A percentile compares a stretch with the other conserved stretches of the same genome.
Evolutionary conservation across 345 rosid genomes (phyloP).

Genomic region (Noccaea caerulescens): DNA sequence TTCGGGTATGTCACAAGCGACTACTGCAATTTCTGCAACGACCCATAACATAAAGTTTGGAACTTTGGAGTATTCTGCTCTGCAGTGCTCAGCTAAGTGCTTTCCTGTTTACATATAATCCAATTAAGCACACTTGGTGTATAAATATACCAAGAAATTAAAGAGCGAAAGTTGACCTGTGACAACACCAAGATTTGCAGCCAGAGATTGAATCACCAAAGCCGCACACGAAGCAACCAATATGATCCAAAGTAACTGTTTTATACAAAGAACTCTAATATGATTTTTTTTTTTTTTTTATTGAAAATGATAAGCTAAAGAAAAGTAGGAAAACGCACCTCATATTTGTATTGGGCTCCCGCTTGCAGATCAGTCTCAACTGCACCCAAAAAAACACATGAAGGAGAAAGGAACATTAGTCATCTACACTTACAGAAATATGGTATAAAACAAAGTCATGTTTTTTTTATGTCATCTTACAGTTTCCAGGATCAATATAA

Average conservation of each 20-base stretch:
- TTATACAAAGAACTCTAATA: not conserved
- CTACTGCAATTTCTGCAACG: slow-evolving; percentile 86
- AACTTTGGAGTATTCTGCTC: too few species aligned
- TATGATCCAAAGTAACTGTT: slow-evolving; percentile 92
- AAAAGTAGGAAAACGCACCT: too few species aligned
- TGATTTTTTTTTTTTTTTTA: not conserved
- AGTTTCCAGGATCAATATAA: too few species aligned
- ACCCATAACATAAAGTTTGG: slow-evolving; percentile 57
- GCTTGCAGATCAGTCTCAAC: too few species aligned
- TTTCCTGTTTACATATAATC: not conserved
- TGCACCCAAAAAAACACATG: too few species aligned
- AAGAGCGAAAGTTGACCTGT: slow-evolving; percentile 53
- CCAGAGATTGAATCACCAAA: slow-evolving; percentile 84
- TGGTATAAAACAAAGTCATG: too few species aligned
- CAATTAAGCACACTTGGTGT: not conserved
- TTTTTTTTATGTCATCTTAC: too few species aligned
- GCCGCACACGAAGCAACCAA: slow-evolving; percentile 93
- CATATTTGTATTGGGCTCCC: too few species aligned
- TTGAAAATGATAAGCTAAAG: too few species aligned
- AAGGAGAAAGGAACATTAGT: too few species aligned
- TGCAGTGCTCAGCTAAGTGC: too few species aligned
- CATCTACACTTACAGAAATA: too few species aligned
- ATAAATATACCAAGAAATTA: not conserved
- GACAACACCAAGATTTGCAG: slow-evolving; percentile 96
- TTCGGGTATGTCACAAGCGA: slow-evolving; percentile 98